phyloP scores from a whole-genome alignment of 768 basidiomycete genomes.

The Naganishia friedmannii region DNA sequence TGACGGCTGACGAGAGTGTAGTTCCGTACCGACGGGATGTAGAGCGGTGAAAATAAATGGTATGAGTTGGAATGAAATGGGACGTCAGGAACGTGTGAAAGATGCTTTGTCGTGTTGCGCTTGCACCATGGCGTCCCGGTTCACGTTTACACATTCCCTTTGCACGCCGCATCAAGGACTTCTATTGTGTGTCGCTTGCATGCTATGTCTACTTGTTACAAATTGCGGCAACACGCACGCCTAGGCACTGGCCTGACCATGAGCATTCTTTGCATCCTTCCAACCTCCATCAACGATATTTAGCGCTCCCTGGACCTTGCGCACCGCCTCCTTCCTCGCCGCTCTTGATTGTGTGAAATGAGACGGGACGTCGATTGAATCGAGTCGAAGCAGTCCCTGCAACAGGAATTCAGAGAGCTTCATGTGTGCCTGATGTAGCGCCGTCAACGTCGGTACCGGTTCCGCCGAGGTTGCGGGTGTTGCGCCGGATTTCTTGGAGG shows the following conservation, averaged over 20 bases:
- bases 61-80: neutral
- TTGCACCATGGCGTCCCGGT: too few species aligned
- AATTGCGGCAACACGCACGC: too few species aligned
- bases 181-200: neutral
- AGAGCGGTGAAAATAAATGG: conserved; percentile 18
- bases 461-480: conserved; percentile 40
- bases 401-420: conserved; percentile 77
- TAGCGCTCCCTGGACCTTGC: conserved; percentile 64
- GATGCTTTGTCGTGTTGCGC: neutral
- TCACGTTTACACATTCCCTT: too few species aligned
- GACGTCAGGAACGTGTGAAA: neutral
- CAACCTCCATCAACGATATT: conserved; percentile 18
- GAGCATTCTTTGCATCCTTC: conserved; percentile 18
- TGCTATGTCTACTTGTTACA: neutral
- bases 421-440: conserved; percentile 56
- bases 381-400: conserved; percentile 80
- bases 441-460: conserved; percentile 42
- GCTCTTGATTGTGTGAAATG: conserved; percentile 75
- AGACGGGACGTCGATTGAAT: conserved; percentile 70
- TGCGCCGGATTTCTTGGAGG: conserved; percentile 3
- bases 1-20: neutral
- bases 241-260: conserved; percentile 14
- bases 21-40: neutral
- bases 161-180: too few species aligned
- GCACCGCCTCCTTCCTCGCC: conserved; percentile 81